A percentile compares a stretch with the other conserved stretches of the same genome.
Evolutionary conservation across 768 basidiomycete species (phyloP).

Genomic region (Pleurotus tuber-regium): DNA sequence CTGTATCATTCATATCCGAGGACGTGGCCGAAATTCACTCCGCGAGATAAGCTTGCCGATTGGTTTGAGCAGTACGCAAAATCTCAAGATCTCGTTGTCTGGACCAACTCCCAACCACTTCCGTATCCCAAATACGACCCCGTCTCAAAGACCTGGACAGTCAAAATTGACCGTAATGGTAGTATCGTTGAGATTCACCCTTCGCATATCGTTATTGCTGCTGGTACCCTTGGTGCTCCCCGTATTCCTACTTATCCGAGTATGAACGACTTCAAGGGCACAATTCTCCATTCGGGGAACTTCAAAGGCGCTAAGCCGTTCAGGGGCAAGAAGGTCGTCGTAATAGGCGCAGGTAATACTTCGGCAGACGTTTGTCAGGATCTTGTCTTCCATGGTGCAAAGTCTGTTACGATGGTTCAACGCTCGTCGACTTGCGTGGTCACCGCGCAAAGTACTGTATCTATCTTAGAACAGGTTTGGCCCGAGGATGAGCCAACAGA

Average conservation of each 20-base stretch:
- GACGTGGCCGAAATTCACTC: constrained; percentile 40
- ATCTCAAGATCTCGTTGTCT: constrained; percentile 40
- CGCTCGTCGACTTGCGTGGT: constrained; percentile 36
- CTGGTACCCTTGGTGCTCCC: constrained; percentile 33
- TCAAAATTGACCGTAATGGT: constrained; percentile 28
- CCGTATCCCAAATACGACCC: constrained; percentile 33
- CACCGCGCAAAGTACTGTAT: constrained; percentile 3
- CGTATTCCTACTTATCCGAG: constrained; percentile 25
- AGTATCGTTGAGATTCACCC: constrained; percentile 28
- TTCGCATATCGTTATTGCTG: constrained; percentile 36
- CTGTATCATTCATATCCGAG: constrained; percentile 36
- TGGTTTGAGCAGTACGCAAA: constrained; percentile 42
- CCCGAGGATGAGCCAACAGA: constrained; percentile 20
- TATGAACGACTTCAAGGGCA: constrained; percentile 27
- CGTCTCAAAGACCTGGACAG: constrained; percentile 28
- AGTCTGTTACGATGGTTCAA: constrained; percentile 39
- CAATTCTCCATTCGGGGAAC: constrained; percentile 28
- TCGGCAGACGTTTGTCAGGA: constrained; percentile 38
- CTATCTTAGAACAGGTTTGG: constrained; percentile 13
- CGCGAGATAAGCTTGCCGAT: constrained; percentile 39
- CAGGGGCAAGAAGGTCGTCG: constrained; percentile 33
- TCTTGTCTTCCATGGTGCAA: constrained; percentile 27
- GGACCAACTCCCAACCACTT: constrained; percentile 33
- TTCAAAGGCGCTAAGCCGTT: constrained; percentile 27
- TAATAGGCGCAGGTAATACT: constrained; percentile 39